phyloP scores from a whole-genome alignment of 768 basidiomycete genomes.

The Phlebiopsis gigantea region DNA sequence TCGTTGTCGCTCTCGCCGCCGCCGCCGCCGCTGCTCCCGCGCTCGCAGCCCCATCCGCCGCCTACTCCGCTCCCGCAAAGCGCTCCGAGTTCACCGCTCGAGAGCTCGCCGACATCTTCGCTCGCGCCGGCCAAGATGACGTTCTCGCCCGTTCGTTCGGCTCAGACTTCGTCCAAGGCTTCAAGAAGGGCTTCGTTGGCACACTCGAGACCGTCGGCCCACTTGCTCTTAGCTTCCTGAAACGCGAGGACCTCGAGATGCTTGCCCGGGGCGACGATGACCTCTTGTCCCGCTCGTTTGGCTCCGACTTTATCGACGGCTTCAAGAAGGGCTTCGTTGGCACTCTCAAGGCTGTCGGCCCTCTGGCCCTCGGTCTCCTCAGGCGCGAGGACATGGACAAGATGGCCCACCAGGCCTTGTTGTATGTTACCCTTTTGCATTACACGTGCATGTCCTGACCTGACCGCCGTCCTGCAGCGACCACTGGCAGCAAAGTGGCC shows the following conservation, averaged over 20 bases:
- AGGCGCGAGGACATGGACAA: background rate
- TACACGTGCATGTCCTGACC: background rate
- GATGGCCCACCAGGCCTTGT: background rate
- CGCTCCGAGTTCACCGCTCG: background rate
- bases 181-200: conserved; percentile 7
- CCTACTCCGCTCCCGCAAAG: background rate
- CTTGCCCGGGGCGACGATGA: background rate
- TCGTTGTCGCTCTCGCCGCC: conserved; percentile 1
- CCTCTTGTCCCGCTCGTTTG: background rate
- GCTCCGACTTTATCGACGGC: conserved; percentile 1
- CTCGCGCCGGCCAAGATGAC: background rate
- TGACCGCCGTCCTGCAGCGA: background rate
- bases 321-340: conserved; percentile 7
- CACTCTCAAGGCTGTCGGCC: conserved; percentile 1
- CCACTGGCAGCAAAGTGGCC: background rate
- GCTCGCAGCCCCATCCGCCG: background rate
- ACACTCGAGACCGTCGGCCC: conserved; percentile 5
- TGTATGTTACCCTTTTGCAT: background rate
- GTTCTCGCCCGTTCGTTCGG: background rate
- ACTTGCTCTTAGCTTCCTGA: background rate
- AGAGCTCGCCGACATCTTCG: background rate
- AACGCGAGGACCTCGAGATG: background rate
- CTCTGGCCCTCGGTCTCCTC: background rate
- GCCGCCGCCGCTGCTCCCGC: conserved; percentile 3
- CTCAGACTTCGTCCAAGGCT: conserved; percentile 1